A percentile compares a stretch with the other conserved stretches of the same genome.
Conservation (phyloP, 495 filamentous ascomycete species). For the Penicillium arizonense region DNA sequence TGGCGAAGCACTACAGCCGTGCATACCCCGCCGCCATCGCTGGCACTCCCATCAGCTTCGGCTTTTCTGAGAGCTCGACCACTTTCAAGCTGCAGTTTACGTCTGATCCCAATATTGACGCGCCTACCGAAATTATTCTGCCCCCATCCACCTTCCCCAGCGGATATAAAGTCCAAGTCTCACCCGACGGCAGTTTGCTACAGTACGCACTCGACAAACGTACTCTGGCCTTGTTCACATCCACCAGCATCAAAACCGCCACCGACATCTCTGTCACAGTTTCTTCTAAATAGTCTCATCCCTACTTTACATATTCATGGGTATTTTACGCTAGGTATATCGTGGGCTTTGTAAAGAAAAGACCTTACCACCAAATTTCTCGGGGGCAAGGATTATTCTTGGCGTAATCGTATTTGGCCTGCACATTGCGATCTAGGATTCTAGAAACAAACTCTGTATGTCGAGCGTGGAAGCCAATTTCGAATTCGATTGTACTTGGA, state of each 20-base stretch:
- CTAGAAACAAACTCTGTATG: too few relatives aligned
- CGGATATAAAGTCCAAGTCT: conserved; percentile 10
- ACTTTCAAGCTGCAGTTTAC: conserved; percentile 12
- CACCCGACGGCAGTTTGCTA: conserved; percentile 7
- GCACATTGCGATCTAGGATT: too few relatives aligned
- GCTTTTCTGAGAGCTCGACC: conserved; percentile 9
- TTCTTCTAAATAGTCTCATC: conserved; percentile 7
- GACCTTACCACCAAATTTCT: too few relatives aligned
- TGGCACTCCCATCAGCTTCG: conserved; percentile 12
- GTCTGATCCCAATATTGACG: conserved; percentile 11
- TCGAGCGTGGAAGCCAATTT: too few relatives aligned
- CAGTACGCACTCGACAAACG: conserved; percentile 10
- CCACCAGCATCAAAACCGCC: conserved; percentile 4
- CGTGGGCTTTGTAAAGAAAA: too few relatives aligned
- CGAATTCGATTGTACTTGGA: too few relatives aligned
- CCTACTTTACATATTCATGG: not conserved
- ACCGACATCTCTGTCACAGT: conserved; percentile 13
- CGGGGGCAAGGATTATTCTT: too few relatives aligned
- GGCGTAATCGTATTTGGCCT: too few relatives aligned
- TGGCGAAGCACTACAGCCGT: conserved; percentile 15
- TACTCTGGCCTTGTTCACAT: conserved; percentile 14
- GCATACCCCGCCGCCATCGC: conserved; percentile 14
- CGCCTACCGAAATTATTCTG: conserved; percentile 12
- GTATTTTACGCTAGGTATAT: too few relatives aligned
- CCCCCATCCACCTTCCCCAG: conserved; percentile 13